Base-by-base conservation (phyloP, 225 moss, liverwort and hornwort genomes). In the Marchantia paleacea region DNA sequence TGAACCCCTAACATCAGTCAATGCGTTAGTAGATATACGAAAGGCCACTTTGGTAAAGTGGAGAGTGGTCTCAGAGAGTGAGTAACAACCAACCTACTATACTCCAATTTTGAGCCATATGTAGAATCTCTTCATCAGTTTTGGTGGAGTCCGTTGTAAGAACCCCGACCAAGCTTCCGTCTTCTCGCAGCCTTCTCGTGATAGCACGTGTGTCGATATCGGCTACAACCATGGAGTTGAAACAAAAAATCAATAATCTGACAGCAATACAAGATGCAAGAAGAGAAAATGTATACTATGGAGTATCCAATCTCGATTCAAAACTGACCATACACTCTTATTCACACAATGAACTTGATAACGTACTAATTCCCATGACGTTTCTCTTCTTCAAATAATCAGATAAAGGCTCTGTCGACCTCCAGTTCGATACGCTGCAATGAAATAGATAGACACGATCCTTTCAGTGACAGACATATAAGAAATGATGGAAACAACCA, bases 141-240 rank as follows among this genome's bases (percentile, higher is more conserved):
- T 94, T 94, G 26, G 81, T 88, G 62, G 84, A 77, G 69, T 99
- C 99, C 8, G 92, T 95, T 22, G 95, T 91, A 53, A 99, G 72
- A 49, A 95, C 99, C 60, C 99, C 99, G 71, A 94, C 83, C 81
- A 99, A 87, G 81, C 99, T 99, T 76, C 99, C 99, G 62, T 81
- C 94, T 82, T 99, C 91, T 80, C 99, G 85, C 79, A 99, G 86
- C 61, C 99, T 90, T 73, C 92, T 91, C 12, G 95, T 99, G 53
- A 95, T 95, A 72, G 95, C 95, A 65, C 95, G 90, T 69, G 99
- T 99, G 82, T 99, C 99, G 5, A 99, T 83, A 81, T 99, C 99
- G 84, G 92, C 97, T 99, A 86, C 80, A 73, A 87, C 10, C 39
- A 39, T 39, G 39, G 2, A 39, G 5, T 39, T 39, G 5, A 39